Evolutionary conservation across 2,329 filamentous ascomycete genomes (phyloP), one percentile per base, ranked within the genome.

Genomic region (Aspergillus floridensis): DNA sequence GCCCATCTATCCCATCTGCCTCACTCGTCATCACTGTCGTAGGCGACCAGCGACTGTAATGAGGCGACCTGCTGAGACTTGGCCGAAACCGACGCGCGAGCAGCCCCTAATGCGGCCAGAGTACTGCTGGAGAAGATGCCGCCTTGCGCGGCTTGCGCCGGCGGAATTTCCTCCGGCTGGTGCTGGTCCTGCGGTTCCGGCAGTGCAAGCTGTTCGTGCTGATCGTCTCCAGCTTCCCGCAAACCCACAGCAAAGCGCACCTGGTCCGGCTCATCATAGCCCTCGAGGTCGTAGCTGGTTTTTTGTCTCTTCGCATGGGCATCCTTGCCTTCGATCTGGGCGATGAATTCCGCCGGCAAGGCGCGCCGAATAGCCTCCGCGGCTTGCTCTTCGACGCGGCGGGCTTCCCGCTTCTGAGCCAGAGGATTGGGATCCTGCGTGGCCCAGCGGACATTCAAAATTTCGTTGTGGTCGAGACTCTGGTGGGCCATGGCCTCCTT

Each of bases 401-500:
- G 84, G 2, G 90, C 93, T 77, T 99, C 95, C 61, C 96, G 85
- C 64, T 96, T 96, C 74, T 96, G 92, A 2, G 93, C 92, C 81
- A 95, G 88, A 0, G 95, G 95, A 67, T 99, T 99, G 1, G 95
- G 95, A 72, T 99, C 95, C 6, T 92, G 90, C 0, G 95, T 99
- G 47, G 95, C 95, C 95, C 95, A 99, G 63, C 96, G 85, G 51
- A 99, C 93, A 75, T 99, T 99, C 26, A 99, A 80, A 22, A 97
- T 88, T 77, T 99, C 95, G 63, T 87, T 88, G 74, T 98, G 89
- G 70, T 99, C 95, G 29, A 99, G 81, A 0, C 87, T 86, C 77
- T 99, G 95, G 72, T 97, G 92, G 5, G 92, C 91, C 93, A 99
- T 98, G 0, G 95, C 91, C 75, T 96, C 92, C 72, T 93, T 93